Base-by-base conservation (phyloP, 345 rosid species). In the Camelina sativa region DNA sequence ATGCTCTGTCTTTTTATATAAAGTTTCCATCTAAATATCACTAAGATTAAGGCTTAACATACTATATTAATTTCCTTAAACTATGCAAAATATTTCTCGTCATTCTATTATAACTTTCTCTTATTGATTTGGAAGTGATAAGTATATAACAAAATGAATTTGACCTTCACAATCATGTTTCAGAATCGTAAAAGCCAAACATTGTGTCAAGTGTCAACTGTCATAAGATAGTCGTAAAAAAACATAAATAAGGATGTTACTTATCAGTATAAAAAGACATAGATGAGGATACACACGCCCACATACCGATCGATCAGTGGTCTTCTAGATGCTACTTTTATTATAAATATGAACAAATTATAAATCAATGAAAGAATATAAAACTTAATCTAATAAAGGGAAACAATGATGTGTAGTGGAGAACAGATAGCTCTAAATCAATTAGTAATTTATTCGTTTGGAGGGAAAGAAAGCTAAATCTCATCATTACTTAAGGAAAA, bases 401-500 rank as follows among this genome's bases (percentile, higher is more conserved):
- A 23, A 17, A 40, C 8, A 63, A 47, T 76, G 65, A 70, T 76
- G 60, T 16, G 67, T 71, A 65, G 67, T 77, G 76, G 72, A 65
- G 72, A 71, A 65, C 58, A 65, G 65, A 65, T 57, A 50, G 44
- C 38, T 56, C 15, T 64, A 38, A 20, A 65, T 65, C 20, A 58
- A 28, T 71, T 20, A 23, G 20, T 77, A 71, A 50, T 15, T 4
- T 64, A 65, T 71, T 60, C 38, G 12, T 43, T 59, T 72, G 23
- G 56, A 51, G 72, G 76, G 43, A 77, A 67, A 71, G 10, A 77
- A 77, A 71, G 80, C 48, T 65, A 51, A 41, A 52, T 72, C 32
- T 55, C 72, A 77, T 77, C 68, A 77, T 77, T 72, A 65, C 73
- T 66, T 72, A 30, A 76, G 72, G 68, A 77, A 65, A 59, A 65